A percentile compares a stretch with the other conserved stretches of the same genome.
Conservation (phyloP, 108 stramenopile species). For the Fistulifera pelliculosa region DNA sequence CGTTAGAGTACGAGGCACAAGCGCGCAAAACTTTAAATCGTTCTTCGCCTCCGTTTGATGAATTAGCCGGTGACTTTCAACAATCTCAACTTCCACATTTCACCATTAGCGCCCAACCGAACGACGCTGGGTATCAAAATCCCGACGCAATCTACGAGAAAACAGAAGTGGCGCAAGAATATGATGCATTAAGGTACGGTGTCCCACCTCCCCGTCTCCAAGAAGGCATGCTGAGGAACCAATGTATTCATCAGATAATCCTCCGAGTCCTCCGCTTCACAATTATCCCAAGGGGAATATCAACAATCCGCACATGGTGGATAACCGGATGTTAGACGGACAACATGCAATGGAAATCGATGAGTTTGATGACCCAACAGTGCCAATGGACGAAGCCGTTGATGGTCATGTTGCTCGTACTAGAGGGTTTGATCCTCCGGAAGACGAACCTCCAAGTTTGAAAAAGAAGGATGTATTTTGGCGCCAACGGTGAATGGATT, state of each 20-base stretch:
- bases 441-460: slow-evolving; percentile 46
- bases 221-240: no score
- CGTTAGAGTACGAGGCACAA: slow-evolving; percentile 38
- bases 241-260: no score
- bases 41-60: neutral
- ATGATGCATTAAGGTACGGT: neutral
- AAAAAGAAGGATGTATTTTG: slow-evolving; percentile 14
- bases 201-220: no score
- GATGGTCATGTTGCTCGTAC: neutral
- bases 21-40: neutral
- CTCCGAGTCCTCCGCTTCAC: no score
- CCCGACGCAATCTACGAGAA: no score
- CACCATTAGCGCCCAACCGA: no score
- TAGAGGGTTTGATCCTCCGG: slow-evolving; percentile 30
- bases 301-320: no score
- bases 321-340: no score
- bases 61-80: neutral
- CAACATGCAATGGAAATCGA: neutral
- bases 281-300: no score
- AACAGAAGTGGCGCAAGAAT: neutral
- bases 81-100: no score
- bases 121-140: no score
- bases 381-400: neutral
- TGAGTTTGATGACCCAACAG: neutral
- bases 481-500: neutral